Conservation (phyloP, 2,329 filamentous ascomycete species). For the Ceratocystiopsis minuta region DNA sequence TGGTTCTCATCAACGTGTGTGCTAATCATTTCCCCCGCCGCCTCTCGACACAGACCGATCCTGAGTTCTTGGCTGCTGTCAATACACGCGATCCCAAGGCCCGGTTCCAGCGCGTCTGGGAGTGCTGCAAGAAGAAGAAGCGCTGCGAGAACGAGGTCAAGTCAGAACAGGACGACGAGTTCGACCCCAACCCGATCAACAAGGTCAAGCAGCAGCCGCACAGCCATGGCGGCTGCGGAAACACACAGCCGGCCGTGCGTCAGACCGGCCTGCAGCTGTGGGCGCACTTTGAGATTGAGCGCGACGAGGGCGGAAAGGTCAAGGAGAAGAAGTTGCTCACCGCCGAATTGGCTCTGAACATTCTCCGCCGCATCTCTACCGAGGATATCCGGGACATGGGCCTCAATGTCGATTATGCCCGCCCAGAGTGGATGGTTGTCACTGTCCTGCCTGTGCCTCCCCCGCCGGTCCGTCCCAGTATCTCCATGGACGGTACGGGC, state of each 20-base stretch:
- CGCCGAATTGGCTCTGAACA: slow-evolving; percentile 66
- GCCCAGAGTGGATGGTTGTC: slow-evolving; percentile 96
- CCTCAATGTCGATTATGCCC: slow-evolving; percentile 82
- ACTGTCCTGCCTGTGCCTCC: slow-evolving; percentile 90
- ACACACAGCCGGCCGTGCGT: slow-evolving; percentile 72
- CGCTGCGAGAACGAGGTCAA: slow-evolving; percentile 64
- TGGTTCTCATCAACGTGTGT: slow-evolving; percentile 18
- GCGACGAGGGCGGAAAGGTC: slow-evolving; percentile 54
- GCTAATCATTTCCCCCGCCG: slow-evolving; percentile 31
- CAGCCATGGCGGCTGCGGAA: slow-evolving; percentile 81
- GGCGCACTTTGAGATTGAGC: slow-evolving; percentile 56
- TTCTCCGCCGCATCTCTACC: slow-evolving; percentile 71
- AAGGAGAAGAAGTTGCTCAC: slow-evolving; percentile 70
- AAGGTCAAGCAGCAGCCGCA: slow-evolving; percentile 35
- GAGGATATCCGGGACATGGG: slow-evolving; percentile 75
- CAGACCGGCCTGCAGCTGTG: slow-evolving; percentile 73
- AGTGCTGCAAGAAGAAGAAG: slow-evolving; percentile 75
- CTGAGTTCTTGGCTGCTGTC: slow-evolving; percentile 67
- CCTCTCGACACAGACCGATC: slow-evolving; percentile 45
- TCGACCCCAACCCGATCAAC: slow-evolving; percentile 31
- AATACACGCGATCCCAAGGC: slow-evolving; percentile 79
- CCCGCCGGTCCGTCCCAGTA: slow-evolving; percentile 87
- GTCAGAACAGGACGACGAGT: slow-evolving; percentile 43
- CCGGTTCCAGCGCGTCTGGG: slow-evolving; percentile 85
- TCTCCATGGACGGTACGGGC: slow-evolving; percentile 87